These are phyloP conservation scores for Bidens hawaiensis DNA, from an alignment of 140 eudicot species.

Conservation along the genomic window DNA sequence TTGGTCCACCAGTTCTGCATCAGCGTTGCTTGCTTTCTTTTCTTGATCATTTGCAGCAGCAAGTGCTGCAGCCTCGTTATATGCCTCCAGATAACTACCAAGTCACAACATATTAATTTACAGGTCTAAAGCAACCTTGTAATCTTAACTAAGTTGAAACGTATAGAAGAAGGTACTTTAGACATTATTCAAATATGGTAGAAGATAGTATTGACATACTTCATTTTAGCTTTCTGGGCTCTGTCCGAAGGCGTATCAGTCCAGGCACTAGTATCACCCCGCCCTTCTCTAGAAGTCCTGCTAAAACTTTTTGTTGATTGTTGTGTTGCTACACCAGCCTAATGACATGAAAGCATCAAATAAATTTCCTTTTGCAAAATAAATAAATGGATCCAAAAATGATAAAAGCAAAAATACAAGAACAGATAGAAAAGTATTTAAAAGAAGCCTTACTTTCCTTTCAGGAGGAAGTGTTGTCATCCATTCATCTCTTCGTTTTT, in stretches of 20 bases:
- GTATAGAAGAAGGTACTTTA: neutral
- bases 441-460: conserved; percentile 51
- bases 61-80: conserved; percentile 86
- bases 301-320: conserved; percentile 66
- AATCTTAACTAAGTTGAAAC: neutral
- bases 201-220: conserved; percentile 36
- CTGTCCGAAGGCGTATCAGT: conserved; percentile 91
- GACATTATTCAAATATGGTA: neutral
- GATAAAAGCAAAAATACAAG: neutral
- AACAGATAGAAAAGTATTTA: conserved; percentile 1
- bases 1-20: conserved; percentile 81
- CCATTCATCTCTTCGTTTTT: conserved; percentile 88
- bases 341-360: neutral
- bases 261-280: conserved; percentile 98
- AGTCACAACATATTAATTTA: neutral
- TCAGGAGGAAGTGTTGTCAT: conserved; percentile 97
- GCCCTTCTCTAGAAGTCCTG: conserved; percentile 76
- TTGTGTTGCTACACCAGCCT: conserved; percentile 87
- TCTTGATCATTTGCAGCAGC: conserved; percentile 59
- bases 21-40: conserved; percentile 35
- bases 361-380: neutral
- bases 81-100: conserved; percentile 89
- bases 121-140: neutral
- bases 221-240: conserved; percentile 93
- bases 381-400: neutral